Evolutionary conservation across 2,329 filamentous ascomycete species (phyloP), one percentile per base, ranked within the genome.

Genomic region (Cytospora piceae): DNA sequence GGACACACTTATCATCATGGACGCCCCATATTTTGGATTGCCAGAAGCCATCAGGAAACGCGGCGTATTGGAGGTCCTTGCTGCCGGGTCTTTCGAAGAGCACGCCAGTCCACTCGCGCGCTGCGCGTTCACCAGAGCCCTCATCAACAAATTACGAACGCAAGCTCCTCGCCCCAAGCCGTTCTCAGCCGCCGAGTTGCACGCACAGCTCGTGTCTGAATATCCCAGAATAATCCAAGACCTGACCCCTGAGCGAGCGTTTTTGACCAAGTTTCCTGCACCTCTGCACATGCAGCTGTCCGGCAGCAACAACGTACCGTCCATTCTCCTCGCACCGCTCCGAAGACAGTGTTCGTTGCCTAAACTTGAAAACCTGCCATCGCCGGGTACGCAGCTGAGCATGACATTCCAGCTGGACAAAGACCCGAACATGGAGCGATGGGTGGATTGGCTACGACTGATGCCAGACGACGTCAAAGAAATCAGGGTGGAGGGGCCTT

Each of bases 1-100:
- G 3, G 85, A 87, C 71, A 84, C 82, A 5, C 76, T 87, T 24
- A 79, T 87, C 63, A 76, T 87, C 39, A 85, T 87, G 83, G 85
- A 87, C 73, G 81, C 84, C 7, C 82, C 83, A 0, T 87, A 85
- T 71, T 87, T 83, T 61, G 83, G 84, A 1, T 83, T 83, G 11
- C 81, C 82, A 2, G 82, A 79, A 67, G 81, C 84, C 71, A 76
- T 80, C 34, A 81, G 83, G 7, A 81, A 82, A 61, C 79, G 79
- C 58, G 85, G 85, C 2, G 81, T 86, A 11, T 73, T 87, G 59
- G 85, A 87, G 71, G 73, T 87, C 17, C 78, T 87, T 55, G 84
- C 85, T 6, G 84, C 85, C 0, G 82, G 83, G 4, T 79, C 82
- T 1, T 83, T 83, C 8, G 83, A 85, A 64, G 82, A 85, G 29